Evolutionary conservation across 1,284 basidiomycete species (phyloP), one percentile per base, ranked within the genome.

Genomic region (Schizophyllum amplum): DNA sequence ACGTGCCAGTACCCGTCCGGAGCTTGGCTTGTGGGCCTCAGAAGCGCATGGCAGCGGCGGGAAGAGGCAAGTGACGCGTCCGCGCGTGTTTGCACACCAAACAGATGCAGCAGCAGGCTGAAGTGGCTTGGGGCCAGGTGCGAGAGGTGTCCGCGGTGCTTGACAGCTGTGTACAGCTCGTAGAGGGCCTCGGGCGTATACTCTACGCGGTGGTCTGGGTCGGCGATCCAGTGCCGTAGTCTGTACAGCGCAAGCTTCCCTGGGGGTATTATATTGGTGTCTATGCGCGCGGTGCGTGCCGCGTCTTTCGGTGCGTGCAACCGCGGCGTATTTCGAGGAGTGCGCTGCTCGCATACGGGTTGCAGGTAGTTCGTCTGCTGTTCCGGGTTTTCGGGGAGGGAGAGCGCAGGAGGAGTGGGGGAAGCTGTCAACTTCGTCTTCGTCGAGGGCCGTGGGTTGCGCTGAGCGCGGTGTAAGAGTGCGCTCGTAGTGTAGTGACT

Each of bases 131-230:
- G 33, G 33, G 33, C 11, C 17, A 42, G 33, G 7, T 42, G 33
- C 17, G 33, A 9, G 33, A 42, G 33, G 33, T 42, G 33, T 9
- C 33, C 33, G 6, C 62, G 62, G 9, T 61, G 55, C 55, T 67
- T 68, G 22, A 66, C 56, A 20, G 62, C 60, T 17, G 26, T 42
- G 55, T 72, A 73, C 20, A 71, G 63, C 22, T 55, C 46, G 56
- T 56, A 49, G 4, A 62, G 42, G 9, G 54, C 58, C 57, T 61
- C 64, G 9, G 72, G 62, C 47, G 61, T 61, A 54, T 67, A 58
- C 13, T 63, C 61, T 21, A 67, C 53, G 11, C 64, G 60, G 24
- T 58, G 57, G 15, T 51, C 54, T 9, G 63, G 59, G 33, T 59
- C 23, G 33, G 33, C 11, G 17, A 42, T 42, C 33, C 33, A 42